phyloP scores from a whole-genome alignment of 495 filamentous ascomycete species.

The Lentithecium fluviatile region DNA sequence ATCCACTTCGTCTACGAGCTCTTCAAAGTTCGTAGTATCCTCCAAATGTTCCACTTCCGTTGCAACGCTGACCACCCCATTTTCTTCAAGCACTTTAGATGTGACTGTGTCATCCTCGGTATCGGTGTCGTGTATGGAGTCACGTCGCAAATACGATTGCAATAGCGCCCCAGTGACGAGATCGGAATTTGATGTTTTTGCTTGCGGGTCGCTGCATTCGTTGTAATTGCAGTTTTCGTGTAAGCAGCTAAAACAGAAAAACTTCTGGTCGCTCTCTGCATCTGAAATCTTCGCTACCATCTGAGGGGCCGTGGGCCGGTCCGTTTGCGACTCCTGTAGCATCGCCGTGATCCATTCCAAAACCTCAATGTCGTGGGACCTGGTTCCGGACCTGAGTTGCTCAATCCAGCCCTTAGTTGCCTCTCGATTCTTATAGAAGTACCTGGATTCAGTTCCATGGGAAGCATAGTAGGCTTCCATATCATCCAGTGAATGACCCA shows the following conservation, averaged over 20 bases:
- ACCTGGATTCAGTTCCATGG: background rate
- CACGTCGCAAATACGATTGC: too few species aligned
- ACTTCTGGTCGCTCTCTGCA: background rate
- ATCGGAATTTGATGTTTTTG: too few species aligned
- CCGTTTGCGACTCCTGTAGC: background rate
- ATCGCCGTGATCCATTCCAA: conserved; percentile 10
- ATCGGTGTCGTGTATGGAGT: background rate
- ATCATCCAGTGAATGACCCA: conserved; percentile 28
- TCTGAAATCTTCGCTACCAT: conserved; percentile 1
- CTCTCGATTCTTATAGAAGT: conserved; percentile 5
- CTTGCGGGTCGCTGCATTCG: too few species aligned
- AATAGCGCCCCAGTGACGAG: too few species aligned
- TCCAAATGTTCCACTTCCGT: background rate
- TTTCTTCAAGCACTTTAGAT: conserved; percentile 1
- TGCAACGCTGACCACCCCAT: background rate
- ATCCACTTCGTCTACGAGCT: too few species aligned
- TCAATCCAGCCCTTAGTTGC: conserved; percentile 4
- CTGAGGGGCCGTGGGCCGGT: conserved; percentile 4
- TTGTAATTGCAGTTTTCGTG: background rate
- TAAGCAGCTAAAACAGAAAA: background rate
- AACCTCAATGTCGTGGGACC: background rate
- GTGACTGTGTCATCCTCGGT: conserved; percentile 12
- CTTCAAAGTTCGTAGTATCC: too few species aligned
- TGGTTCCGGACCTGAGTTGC: background rate
- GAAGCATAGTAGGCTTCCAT: conserved; percentile 4